A percentile compares a stretch with the other conserved stretches of the same genome.
Evolutionary conservation across 192 early-diverging fungal genomes (phyloP).

Genomic region (Coemansia sp.): DNA sequence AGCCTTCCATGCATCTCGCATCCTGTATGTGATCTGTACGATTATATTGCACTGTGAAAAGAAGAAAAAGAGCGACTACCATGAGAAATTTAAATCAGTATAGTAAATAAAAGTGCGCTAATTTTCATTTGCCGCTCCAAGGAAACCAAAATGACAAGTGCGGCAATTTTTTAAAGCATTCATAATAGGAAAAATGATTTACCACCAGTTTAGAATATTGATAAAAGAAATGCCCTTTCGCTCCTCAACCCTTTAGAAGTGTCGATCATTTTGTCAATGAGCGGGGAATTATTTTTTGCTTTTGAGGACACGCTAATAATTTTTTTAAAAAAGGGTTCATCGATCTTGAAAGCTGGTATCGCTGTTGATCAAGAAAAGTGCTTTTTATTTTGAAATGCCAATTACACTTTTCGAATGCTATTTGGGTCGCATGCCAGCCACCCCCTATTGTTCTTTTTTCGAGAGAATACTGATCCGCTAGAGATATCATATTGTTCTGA

Average conservation of each 20-base stretch:
- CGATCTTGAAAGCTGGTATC: too few relatives aligned
- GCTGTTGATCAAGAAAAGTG: too few relatives aligned
- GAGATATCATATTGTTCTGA: background rate
- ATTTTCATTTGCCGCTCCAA: constrained; percentile 4
- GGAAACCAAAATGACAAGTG: background rate
- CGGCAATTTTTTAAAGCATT: background rate
- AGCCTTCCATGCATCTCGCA: background rate
- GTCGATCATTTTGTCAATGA: too few relatives aligned
- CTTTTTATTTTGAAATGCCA: too few relatives aligned
- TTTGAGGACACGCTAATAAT: background rate
- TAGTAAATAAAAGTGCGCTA: background rate
- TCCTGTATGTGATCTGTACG: constrained; percentile 2
- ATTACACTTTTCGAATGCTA: too few relatives aligned
- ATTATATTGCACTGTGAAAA: constrained; percentile 4
- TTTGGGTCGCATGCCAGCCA: too few relatives aligned
- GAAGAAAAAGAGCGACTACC: too few relatives aligned
- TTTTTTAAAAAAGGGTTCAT: background rate
- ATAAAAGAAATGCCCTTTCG: background rate
- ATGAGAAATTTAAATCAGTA: background rate
- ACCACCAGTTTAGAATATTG: background rate
- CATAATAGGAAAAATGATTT: background rate
- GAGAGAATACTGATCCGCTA: background rate
- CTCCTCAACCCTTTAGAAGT: background rate
- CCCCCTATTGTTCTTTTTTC: background rate
- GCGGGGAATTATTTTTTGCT: background rate